phyloP scores from a whole-genome alignment of 352 stramenopile genomes.

The Aphanomyces invadans region DNA sequence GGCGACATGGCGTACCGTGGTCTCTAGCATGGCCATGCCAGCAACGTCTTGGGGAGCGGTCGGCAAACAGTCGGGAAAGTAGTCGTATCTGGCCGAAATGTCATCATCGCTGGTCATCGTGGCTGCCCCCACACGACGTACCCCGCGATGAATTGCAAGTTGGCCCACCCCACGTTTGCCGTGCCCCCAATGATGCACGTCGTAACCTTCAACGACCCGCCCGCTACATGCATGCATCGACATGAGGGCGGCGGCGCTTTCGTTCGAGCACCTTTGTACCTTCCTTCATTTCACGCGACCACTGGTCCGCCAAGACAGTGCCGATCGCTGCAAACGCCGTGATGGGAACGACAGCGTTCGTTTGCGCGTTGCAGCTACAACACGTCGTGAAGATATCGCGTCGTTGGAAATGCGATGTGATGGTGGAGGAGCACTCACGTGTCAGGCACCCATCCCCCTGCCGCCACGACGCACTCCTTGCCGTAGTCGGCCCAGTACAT shows the following conservation, averaged over 20 bases:
- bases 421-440: neutral
- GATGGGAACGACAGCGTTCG: neutral
- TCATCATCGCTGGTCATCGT: neutral
- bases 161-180: constrained; percentile 2
- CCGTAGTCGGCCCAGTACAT: constrained; percentile 4
- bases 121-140: too few species aligned
- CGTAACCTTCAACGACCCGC: neutral
- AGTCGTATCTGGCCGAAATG: constrained; percentile 1
- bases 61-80: constrained; percentile 14
- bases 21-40: constrained; percentile 22
- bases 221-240: neutral
- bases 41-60: constrained; percentile 8
- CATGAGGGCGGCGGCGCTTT: neutral
- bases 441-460: neutral
- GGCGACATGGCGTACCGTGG: constrained; percentile 8
- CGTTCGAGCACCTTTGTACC: neutral
- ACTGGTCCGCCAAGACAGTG: neutral
- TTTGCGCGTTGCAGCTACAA: neutral
- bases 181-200: constrained; percentile 22
- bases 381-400: neutral
- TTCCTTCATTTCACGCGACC: neutral
- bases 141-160: constrained; percentile 19
- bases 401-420: neutral
- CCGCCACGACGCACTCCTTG: neutral
- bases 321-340: neutral